Percentiles rank a stretch among this genome's conserved stretches.
These are phyloP conservation scores for Candida sonorensis DNA, from an alignment of 805 yeast species.

Conservation along the genomic window DNA sequence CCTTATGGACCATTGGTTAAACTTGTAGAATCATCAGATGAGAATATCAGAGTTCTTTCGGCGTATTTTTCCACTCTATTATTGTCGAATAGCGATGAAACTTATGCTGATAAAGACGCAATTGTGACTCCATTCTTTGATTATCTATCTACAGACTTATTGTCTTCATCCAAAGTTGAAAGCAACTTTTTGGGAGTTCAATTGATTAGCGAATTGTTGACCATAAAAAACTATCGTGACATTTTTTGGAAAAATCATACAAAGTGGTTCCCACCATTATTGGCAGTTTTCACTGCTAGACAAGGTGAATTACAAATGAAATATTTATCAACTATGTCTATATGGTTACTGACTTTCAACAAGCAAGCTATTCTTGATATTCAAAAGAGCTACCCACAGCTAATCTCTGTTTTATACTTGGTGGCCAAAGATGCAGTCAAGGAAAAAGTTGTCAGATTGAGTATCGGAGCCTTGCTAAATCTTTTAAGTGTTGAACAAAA, in stretches of 20 bases:
- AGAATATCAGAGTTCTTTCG: constrained; percentile 46
- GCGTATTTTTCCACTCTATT: constrained; percentile 48
- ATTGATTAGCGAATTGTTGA: constrained; percentile 53
- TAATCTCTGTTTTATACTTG: constrained; percentile 44
- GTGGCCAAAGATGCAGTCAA: constrained; percentile 79
- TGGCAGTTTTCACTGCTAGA: constrained; percentile 37
- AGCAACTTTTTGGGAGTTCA: constrained; percentile 60
- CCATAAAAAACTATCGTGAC: constrained; percentile 45
- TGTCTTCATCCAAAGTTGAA: constrained; percentile 35
- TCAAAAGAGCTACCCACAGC: constrained; percentile 45
- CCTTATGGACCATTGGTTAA: constrained; percentile 49
- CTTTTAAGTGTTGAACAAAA: constrained; percentile 36
- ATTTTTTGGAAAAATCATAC: constrained; percentile 41
- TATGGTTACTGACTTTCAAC: constrained; percentile 85
- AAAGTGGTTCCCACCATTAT: constrained; percentile 41
- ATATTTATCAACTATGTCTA: constrained; percentile 67
- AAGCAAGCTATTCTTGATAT: constrained; percentile 39
- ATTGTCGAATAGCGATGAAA: constrained; percentile 25
- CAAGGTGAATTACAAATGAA: constrained; percentile 68
- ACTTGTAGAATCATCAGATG: constrained; percentile 49
- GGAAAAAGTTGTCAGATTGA: constrained; percentile 82
- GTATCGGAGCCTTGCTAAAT: constrained; percentile 69
- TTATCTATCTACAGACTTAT: constrained; percentile 23
- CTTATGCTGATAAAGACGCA: constrained; percentile 24
- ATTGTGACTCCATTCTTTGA: constrained; percentile 34